These are phyloP conservation scores for Globisporangium mamillatum DNA, from an alignment of 352 stramenopile genomes.

Conservation along the genomic window DNA sequence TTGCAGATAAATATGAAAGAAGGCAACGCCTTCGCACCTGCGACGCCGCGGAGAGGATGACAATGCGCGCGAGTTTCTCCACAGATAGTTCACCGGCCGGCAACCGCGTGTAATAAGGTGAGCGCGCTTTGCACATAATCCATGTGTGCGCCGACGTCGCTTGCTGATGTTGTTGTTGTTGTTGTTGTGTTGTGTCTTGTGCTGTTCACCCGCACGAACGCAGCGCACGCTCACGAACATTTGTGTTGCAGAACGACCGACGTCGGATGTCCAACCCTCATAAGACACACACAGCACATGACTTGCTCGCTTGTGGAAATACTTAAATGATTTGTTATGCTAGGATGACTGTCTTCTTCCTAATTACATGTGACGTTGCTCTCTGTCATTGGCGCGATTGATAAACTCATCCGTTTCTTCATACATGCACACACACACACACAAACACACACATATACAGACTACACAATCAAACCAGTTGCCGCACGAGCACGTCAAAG, in stretches of 20 bases:
- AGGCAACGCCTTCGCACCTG: neutral
- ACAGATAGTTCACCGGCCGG: neutral
- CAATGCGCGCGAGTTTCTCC: neutral
- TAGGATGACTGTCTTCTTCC: neutral
- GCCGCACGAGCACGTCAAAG: slow-evolving; percentile 11
- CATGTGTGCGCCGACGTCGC: neutral
- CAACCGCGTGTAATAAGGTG: neutral
- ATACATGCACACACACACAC: neutral
- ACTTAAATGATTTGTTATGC: neutral
- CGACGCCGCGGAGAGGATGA: neutral
- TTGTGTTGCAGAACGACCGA: neutral
- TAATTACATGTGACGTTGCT: neutral
- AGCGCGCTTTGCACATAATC: neutral
- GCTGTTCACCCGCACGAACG: neutral
- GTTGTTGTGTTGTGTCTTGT: neutral
- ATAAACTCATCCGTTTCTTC: neutral
- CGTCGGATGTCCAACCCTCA: neutral
- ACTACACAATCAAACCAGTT: slow-evolving; percentile 4
- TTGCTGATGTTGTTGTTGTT: neutral
- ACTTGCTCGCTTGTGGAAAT: neutral
- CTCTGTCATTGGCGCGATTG: neutral
- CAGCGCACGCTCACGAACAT: neutral
- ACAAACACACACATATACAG: neutral
- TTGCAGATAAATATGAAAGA: neutral
- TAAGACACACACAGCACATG: neutral